Conservation (phyloP, 169 alveolate species). For the Plasmodium adleri region DNA sequence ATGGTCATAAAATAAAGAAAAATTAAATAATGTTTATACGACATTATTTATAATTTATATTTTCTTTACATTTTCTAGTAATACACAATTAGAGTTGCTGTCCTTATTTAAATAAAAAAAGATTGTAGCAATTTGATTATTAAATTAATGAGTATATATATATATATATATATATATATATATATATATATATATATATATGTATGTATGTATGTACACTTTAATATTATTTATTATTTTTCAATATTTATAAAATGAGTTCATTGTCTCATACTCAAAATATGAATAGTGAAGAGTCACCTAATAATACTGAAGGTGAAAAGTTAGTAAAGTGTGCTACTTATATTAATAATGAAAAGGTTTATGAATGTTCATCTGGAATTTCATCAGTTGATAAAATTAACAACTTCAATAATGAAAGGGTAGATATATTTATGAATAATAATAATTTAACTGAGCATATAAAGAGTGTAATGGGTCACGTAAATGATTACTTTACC, state of each 20-base stretch:
- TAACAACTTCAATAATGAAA: conserved; percentile 9
- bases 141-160: too few relatives aligned
- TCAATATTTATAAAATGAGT: conserved; percentile 32
- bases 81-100: too few relatives aligned
- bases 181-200: background rate
- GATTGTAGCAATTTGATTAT: too few relatives aligned
- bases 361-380: conserved; percentile 51
- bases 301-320: conserved; percentile 29
- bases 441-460: conserved; percentile 44
- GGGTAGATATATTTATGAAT: conserved; percentile 56
- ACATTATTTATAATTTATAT: too few relatives aligned
- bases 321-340: conserved; percentile 44
- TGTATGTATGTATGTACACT: background rate
- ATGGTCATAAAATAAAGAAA: too few relatives aligned
- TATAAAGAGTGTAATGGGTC: conserved; percentile 60
- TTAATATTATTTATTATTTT: background rate
- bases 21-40: too few relatives aligned
- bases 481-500: conserved; percentile 58
- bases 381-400: conserved; percentile 15
- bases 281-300: background rate
- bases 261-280: conserved; percentile 1
- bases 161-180: too few relatives aligned
- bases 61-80: too few relatives aligned
- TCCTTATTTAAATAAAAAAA: too few relatives aligned
- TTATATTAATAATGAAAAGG: conserved; percentile 61